Conservation (phyloP, 345 rosid genomes). For the Populus simonii region DNA sequence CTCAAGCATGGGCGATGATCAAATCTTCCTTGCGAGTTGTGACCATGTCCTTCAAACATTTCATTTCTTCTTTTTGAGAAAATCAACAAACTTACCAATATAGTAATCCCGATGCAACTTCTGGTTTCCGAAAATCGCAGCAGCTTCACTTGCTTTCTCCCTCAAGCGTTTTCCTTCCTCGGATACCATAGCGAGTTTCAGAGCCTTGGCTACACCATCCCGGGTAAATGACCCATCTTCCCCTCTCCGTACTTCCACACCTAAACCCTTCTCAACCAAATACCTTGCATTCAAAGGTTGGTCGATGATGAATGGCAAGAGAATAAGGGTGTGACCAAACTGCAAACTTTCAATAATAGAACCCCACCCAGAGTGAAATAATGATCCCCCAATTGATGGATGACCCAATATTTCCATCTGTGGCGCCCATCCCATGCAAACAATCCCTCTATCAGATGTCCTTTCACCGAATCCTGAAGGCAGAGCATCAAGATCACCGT, state of each 20-base stretch:
- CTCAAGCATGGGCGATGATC: not conserved
- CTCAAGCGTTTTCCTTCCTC: slow-evolving; percentile 14
- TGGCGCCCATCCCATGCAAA: slow-evolving; percentile 31
- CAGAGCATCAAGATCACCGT: slow-evolving; percentile 12
- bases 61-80: slow-evolving; percentile 2
- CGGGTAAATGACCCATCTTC: slow-evolving; percentile 27
- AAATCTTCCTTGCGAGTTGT: not conserved
- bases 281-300: slow-evolving; percentile 27
- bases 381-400: slow-evolving; percentile 25
- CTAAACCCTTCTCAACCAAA: slow-evolving; percentile 26
- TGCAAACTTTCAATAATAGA: slow-evolving; percentile 26
- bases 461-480: slow-evolving; percentile 17
- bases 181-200: slow-evolving; percentile 21
- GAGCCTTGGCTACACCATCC: slow-evolving; percentile 15
- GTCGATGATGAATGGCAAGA: slow-evolving; percentile 23
- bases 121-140: slow-evolving; percentile 1
- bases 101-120: slow-evolving; percentile 20
- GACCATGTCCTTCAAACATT: not conserved
- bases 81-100: slow-evolving; percentile 16
- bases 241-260: slow-evolving; percentile 19
- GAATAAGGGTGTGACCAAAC: slow-evolving; percentile 22
- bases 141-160: slow-evolving; percentile 17
- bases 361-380: slow-evolving; percentile 32
- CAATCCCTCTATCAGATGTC: slow-evolving; percentile 8
- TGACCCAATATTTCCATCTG: slow-evolving; percentile 22